phyloP scores from a whole-genome alignment of 2,329 filamentous ascomycete genomes.

The Talaromyces sp. region DNA sequence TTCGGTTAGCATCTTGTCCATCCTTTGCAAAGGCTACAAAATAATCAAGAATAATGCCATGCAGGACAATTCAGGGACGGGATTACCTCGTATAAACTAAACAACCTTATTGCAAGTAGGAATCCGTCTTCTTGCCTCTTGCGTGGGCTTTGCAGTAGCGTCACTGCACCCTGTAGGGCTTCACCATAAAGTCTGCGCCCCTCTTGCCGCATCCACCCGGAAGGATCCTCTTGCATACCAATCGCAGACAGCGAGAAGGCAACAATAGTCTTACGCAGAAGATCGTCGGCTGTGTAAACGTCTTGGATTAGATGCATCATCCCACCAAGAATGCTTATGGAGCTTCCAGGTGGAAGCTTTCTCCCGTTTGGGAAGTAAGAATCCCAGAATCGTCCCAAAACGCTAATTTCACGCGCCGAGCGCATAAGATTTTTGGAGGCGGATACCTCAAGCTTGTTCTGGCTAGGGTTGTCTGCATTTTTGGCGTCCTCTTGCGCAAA shows the following conservation, averaged over 20 bases:
- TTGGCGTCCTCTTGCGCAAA: not conserved
- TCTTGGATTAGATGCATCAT: not conserved
- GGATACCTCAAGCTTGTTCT: not conserved
- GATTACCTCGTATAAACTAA: not conserved
- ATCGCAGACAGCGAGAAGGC: not conserved
- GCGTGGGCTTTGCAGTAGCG: not conserved
- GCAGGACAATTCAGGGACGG: not conserved
- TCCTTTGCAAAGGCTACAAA: not conserved
- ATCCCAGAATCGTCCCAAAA: not conserved
- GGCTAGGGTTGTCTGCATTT: not conserved
- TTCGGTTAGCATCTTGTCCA: not conserved
- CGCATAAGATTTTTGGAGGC: not conserved
- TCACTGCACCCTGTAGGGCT: not conserved
- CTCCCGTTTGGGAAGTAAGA: slow-evolving; percentile 1
- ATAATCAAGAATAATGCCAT: no score
- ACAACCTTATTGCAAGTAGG: not conserved
- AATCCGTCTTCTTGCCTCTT: not conserved
- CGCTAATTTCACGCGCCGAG: not conserved
- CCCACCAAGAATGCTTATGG: not conserved
- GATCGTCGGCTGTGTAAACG: not conserved
- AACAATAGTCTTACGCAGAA: not conserved
- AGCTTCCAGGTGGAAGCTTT: not conserved
- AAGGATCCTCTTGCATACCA: not conserved
- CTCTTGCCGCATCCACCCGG: not conserved
- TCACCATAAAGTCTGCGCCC: not conserved